Evolutionary conservation across 148 eudicot species (phyloP), one percentile per base, ranked within the genome.

Genomic region (Camellia lanceoleosa): DNA sequence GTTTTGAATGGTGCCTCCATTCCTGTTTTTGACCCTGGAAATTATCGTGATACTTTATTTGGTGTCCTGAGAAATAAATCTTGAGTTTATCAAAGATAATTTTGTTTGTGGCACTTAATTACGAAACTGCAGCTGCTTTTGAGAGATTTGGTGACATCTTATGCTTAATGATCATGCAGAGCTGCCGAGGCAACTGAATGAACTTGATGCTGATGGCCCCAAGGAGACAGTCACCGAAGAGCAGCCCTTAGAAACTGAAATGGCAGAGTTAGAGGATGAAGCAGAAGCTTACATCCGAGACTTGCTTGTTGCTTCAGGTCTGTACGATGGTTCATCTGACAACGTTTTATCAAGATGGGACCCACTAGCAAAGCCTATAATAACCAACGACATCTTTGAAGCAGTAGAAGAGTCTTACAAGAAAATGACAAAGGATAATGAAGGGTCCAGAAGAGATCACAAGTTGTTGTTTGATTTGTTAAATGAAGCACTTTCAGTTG

Each of bases 201-300:
- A 92, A 77, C 91, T 96, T 9, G 98, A 93, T 70, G 83, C 81
- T 19, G 83, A 86, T 74, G 87, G 78, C 71, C 88, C 87, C 54
- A 91, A 91, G 71, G 89, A 87, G 75, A 81, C 92, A 12, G 79
- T 80, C 46, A 75, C 82, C 7, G 81, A 92, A 46, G 95, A 91
- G 69, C 90, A 90, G 43, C 85, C 83, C 46, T 76, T 62, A 7
- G 95, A 92, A 74, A 70, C 73, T 13, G 95, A 92, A 77, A 78
- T 80, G 56, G 51, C 7, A 7, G 91, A 91, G 81, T 68, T 87
- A 68, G 98, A 96, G 80, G 89, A 93, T 65, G 89, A 93, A 82
- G 85, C 91, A 7, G 92, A 92, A 79, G 87, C 91, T 79, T 96
- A 89, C 77, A 76, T 93, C 60, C 87, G 92, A 80, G 91, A 96